These are phyloP conservation scores for Terana coerulea DNA, from an alignment of 768 basidiomycete genomes.

Conservation along the genomic window DNA sequence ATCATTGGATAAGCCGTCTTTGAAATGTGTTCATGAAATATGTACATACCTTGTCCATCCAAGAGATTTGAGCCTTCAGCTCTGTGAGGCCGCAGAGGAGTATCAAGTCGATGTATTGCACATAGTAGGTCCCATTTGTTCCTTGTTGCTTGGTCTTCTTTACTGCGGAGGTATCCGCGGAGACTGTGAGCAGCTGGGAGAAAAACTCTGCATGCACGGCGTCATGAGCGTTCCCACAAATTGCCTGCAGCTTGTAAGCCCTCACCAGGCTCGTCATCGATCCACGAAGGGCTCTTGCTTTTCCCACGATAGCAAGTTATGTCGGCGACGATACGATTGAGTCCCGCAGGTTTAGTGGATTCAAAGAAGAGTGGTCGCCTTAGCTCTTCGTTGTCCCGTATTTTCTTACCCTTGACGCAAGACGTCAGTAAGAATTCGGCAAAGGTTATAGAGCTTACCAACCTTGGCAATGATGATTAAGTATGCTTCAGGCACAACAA, in stretches of 20 bases:
- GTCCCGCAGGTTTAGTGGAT: not conserved
- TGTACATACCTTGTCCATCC: conserved; percentile 32
- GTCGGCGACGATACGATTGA: conserved; percentile 21
- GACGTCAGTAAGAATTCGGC: no score
- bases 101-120: conserved; percentile 33
- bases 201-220: conserved; percentile 24
- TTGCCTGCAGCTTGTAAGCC: not conserved
- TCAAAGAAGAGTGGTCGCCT: not conserved
- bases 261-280: conserved; percentile 30
- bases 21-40: no score
- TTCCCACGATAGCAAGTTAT: conserved; percentile 31
- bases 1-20: no score
- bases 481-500: conserved; percentile 3
- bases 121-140: conserved; percentile 20
- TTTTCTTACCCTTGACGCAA: not conserved
- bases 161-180: conserved; percentile 28
- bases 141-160: not conserved
- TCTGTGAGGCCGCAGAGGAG: conserved; percentile 43
- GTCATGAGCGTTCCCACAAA: not conserved
- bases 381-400: not conserved
- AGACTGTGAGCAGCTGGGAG: conserved; percentile 20
- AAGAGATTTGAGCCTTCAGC: conserved; percentile 42
- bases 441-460: no score
- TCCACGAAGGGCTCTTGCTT: conserved; percentile 27
- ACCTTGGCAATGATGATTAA: conserved; percentile 11